phyloP scores from a whole-genome alignment of 306 rosid genomes.

The Cucurbita moschata region DNA sequence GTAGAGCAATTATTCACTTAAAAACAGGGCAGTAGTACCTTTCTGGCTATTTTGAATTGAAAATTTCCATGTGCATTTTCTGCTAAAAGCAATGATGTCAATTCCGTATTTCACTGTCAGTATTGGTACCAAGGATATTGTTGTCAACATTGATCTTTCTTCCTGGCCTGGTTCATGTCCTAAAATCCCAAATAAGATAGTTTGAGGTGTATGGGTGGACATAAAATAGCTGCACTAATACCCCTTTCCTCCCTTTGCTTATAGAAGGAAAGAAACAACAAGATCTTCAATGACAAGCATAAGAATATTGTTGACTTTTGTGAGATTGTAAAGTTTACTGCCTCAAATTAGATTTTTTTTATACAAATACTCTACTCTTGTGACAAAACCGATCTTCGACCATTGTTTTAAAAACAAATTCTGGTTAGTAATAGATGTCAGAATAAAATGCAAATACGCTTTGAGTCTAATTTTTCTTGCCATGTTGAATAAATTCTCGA shows the following conservation, averaged over 20 bases:
- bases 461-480: not conserved
- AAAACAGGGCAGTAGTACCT: not conserved
- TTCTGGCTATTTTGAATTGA: not conserved
- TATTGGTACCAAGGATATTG: not conserved
- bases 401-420: not conserved
- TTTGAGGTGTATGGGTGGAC: not conserved
- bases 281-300: not conserved
- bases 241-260: not conserved
- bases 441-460: not conserved
- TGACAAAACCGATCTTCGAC: not conserved
- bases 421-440: not conserved
- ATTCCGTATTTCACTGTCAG: not conserved
- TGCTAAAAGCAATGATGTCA: not conserved
- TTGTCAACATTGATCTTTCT: not conserved
- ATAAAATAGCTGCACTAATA: not conserved
- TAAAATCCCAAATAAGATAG: not conserved
- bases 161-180: not conserved
- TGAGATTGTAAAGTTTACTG: not conserved
- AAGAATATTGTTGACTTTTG: not conserved
- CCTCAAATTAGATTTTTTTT: not conserved
- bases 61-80: not conserved
- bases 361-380: not conserved
- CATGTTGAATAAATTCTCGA: not conserved
- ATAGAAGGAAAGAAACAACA: not conserved
- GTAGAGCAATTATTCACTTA: not conserved